Base-by-base conservation (phyloP, 768 basidiomycete genomes). In the Leccinellum luteum region DNA sequence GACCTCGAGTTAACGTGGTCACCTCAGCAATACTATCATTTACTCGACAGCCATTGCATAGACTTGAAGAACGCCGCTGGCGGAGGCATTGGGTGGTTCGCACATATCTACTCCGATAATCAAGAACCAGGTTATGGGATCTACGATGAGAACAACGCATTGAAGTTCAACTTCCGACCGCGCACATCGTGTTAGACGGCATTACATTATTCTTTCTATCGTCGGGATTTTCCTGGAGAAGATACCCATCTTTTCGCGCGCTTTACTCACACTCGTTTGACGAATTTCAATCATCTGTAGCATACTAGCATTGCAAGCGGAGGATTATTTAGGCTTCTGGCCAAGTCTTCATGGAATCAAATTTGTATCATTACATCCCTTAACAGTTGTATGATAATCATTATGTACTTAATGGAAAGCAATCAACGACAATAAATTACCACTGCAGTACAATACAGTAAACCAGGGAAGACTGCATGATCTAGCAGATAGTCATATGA, bases 71-170 rank as follows among this genome's bases (percentile, higher is more conserved):
- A 60, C 0, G 80, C 81, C 25, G 59, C 71, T 28, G 80, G 80
- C 3, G 87, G 87, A 21, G 87, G 87, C 23, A 74, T 90, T 34
- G 87, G 89, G 12, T 92, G 89, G 90, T 92, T 92, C 63, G 87
- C 86, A 27, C 90, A 91, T 66, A 85, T 90, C 54, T 90, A 90
- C 65, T 83, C 84, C 2, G 90, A 90, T 64, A 58, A 70, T 58
- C 79, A 83, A 69, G 79, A 79, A 52, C 83, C 85, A 17, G 89
- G 89, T 12, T 91, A 91, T 64, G 89, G 89, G 6, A 81, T 90
- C 52, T 86, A 86, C 64, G 71, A 79, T 31, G 60, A 43, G 0
- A 69, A 74, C 30, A 82, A 83, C 21, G 64, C 68, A 21, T 61
- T 79, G 59, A 89, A 90, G 72, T 87, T 90, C 66, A 71, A 75